Percentiles rank a stretch among this genome's conserved stretches.
phyloP scores from a whole-genome alignment of 176 grass and related monocot species.

The Cenchrus purpureus region DNA sequence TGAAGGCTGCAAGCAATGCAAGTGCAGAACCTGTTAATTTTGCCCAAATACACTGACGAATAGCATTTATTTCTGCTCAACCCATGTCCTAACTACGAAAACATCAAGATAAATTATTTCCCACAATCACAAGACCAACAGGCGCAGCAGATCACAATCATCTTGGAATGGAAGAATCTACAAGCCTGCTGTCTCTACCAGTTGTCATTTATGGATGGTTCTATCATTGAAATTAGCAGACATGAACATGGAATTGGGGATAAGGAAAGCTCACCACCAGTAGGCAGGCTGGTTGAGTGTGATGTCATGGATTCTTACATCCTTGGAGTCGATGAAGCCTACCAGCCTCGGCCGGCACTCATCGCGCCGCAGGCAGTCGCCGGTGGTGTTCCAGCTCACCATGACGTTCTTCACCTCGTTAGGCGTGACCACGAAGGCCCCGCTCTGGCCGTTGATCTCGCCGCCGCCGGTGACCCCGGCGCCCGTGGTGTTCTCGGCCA shows the following conservation, averaged over 20 bases:
- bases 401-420: constrained; percentile 88
- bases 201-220: not conserved
- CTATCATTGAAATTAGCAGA: not conserved
- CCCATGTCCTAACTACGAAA: not conserved
- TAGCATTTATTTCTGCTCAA: not conserved
- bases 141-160: not conserved
- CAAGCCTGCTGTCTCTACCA: not conserved
- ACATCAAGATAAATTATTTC: not conserved
- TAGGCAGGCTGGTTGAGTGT: constrained; percentile 82
- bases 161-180: not conserved
- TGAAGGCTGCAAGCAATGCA: constrained; percentile 61
- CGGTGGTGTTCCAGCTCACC: constrained; percentile 95
- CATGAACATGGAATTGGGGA: not conserved
- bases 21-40: constrained; percentile 2
- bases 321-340: constrained; percentile 85
- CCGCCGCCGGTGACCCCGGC: constrained; percentile 79
- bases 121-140: not conserved
- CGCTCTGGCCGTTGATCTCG: constrained; percentile 93
- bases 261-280: constrained; percentile 72
- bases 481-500: constrained; percentile 78
- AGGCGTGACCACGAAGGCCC: constrained; percentile 64
- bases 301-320: constrained; percentile 66
- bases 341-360: constrained; percentile 88
- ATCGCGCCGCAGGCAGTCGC: constrained; percentile 62
- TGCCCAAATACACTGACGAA: not conserved